Conservation (phyloP, 768 basidiomycete species). For the Leccinellum luteum region DNA sequence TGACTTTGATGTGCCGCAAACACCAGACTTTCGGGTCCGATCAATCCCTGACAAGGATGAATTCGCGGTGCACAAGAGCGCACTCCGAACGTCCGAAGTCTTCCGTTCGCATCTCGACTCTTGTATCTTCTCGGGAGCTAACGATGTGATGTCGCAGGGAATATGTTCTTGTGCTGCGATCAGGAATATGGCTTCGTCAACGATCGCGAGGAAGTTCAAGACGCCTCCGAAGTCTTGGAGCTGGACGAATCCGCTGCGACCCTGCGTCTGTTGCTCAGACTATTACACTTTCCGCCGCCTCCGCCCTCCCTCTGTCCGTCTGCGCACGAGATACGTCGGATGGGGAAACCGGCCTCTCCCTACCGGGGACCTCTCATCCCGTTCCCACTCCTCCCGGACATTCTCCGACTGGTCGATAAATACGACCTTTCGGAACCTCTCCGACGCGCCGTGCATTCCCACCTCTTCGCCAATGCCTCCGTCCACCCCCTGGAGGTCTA, state of each 20-base stretch:
- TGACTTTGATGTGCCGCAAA: slow-evolving; percentile 40
- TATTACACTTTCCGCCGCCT: slow-evolving; percentile 54
- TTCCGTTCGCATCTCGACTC: slow-evolving; percentile 48
- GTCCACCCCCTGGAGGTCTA: slow-evolving; percentile 58
- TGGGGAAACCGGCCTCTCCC: slow-evolving; percentile 31
- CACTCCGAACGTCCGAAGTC: slow-evolving; percentile 55
- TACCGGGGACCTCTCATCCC: slow-evolving; percentile 52
- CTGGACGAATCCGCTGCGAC: slow-evolving; percentile 51
- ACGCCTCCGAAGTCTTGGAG: slow-evolving; percentile 40
- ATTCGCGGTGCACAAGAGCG: slow-evolving; percentile 49
- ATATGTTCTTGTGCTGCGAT: slow-evolving; percentile 68
- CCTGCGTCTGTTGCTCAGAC: slow-evolving; percentile 49
- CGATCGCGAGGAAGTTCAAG: slow-evolving; percentile 19
- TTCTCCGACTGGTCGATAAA: slow-evolving; percentile 64
- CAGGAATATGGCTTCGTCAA: slow-evolving; percentile 14
- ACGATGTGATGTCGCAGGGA: slow-evolving; percentile 38
- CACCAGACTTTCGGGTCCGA: slow-evolving; percentile 55
- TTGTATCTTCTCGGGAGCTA: slow-evolving; percentile 6
- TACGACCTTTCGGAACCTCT: slow-evolving; percentile 53
- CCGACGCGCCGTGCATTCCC: slow-evolving; percentile 42
- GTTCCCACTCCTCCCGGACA: slow-evolving; percentile 56
- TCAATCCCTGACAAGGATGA: slow-evolving; percentile 50
- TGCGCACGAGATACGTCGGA: slow-evolving; percentile 27
- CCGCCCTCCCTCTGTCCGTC: slow-evolving; percentile 39
- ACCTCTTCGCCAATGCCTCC: slow-evolving; percentile 54